Conservation (phyloP, 176 grass and related monocot species). For the Urochloa ruziziensis region DNA sequence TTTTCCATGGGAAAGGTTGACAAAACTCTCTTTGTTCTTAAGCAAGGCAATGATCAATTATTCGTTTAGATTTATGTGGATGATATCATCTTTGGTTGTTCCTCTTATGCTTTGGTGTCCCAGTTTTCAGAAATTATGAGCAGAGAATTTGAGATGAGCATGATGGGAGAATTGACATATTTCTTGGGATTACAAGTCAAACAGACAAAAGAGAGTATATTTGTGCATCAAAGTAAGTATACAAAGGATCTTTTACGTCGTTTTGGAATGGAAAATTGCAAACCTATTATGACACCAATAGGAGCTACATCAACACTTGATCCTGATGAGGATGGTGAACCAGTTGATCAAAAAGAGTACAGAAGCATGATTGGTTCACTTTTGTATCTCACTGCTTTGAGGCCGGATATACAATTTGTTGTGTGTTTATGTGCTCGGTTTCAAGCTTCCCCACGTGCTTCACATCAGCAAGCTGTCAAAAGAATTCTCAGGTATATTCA, state of each 20-base stretch:
- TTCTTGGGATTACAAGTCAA: neutral
- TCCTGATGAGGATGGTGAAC: neutral
- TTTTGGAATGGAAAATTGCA: neutral
- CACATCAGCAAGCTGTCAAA: neutral
- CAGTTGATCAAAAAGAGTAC: neutral
- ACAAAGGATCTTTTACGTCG: neutral
- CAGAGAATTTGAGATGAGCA: neutral
- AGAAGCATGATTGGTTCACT: neutral
- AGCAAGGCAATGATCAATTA: neutral
- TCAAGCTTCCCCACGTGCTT: slow-evolving; percentile 6
- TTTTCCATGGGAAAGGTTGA: neutral
- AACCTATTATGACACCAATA: neutral
- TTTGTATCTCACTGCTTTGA: neutral
- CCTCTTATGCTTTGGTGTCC: neutral
- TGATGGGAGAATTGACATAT: neutral
- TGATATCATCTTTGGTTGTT: too few species aligned
- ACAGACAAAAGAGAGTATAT: neutral
- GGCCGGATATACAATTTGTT: neutral
- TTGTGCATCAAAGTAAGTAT: neutral
- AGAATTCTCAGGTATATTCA: neutral
- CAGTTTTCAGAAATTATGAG: neutral
- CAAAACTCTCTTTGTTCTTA: neutral
- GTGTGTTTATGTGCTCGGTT: neutral
- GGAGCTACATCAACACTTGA: neutral
- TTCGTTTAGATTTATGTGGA: neutral